Conservation (phyloP, 352 stramenopile genomes). For the Phytopythium sindhum region DNA sequence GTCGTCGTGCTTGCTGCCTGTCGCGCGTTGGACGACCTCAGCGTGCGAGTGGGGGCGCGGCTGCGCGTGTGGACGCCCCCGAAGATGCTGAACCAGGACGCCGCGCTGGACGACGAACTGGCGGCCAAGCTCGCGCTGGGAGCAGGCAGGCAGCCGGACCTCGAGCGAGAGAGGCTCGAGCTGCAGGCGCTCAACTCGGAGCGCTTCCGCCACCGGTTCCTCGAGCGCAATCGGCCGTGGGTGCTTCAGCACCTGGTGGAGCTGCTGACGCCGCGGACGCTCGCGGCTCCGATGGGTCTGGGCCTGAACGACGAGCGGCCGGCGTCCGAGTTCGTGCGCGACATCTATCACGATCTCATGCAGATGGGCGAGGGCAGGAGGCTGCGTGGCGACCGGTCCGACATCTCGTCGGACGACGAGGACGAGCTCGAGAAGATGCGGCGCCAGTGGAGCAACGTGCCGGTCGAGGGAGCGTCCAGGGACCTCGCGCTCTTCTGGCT, state of each 20-base stretch:
- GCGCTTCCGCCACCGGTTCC: constrained; percentile 94
- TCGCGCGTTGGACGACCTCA: constrained; percentile 53
- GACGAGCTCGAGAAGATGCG: constrained; percentile 89
- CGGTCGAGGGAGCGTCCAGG: constrained; percentile 75
- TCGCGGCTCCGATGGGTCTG: constrained; percentile 51
- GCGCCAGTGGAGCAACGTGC: constrained; percentile 82
- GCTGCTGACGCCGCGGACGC: constrained; percentile 92
- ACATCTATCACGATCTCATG: constrained; percentile 96
- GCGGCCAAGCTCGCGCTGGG: constrained; percentile 93
- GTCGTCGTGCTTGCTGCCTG: constrained; percentile 76
- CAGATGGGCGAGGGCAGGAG: constrained; percentile 89
- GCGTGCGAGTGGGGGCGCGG: constrained; percentile 70
- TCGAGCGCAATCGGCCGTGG: constrained; percentile 97
- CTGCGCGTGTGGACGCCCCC: constrained; percentile 91
- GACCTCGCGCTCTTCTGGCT: constrained; percentile 94
- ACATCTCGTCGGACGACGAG: constrained; percentile 92
- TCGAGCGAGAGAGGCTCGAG: constrained; percentile 95
- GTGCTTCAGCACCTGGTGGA: constrained; percentile 96
- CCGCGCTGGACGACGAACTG: constrained; percentile 95
- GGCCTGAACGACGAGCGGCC: constrained; percentile 65
- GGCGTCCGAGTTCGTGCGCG: constrained; percentile 93
- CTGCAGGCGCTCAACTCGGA: constrained; percentile 96
- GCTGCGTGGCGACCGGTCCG: constrained; percentile 82
- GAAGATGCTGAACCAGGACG: constrained; percentile 65
- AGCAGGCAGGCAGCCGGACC: constrained; percentile 91